Evolutionary conservation across 495 filamentous ascomycete genomes (phyloP).

Genomic region (Penicillium riverlandense): DNA sequence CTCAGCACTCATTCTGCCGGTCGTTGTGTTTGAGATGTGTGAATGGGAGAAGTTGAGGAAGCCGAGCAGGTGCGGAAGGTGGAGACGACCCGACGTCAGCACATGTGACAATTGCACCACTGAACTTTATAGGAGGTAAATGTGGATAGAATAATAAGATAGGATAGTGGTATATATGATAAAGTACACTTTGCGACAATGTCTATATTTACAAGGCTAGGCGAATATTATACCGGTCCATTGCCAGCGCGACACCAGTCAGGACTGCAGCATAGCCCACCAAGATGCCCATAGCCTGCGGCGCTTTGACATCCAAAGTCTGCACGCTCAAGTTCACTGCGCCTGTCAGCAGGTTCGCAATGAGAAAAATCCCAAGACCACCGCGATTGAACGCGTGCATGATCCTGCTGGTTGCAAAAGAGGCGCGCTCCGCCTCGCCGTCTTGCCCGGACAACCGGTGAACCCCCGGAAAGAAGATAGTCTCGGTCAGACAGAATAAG

Average conservation of each 20-base stretch:
- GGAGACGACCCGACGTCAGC: neutral
- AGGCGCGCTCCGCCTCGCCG: conserved; percentile 47
- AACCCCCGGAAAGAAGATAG: conserved; percentile 63
- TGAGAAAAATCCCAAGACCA: conserved; percentile 76
- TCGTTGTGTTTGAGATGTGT: neutral
- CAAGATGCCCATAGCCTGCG: conserved; percentile 64
- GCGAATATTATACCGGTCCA: conserved; percentile 67
- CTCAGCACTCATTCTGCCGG: conserved; percentile 16
- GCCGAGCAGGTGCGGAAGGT: neutral
- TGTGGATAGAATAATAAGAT: too few species aligned
- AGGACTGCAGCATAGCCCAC: conserved; percentile 61
- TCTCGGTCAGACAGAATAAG: conserved; percentile 70
- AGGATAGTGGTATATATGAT: too few species aligned
- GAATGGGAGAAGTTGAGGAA: too few species aligned
- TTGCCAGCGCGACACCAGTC: conserved; percentile 56
- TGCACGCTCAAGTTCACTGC: conserved; percentile 78
- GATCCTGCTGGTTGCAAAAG: conserved; percentile 69
- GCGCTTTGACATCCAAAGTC: conserved; percentile 61
- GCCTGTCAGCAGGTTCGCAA: conserved; percentile 86
- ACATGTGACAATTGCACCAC: too few species aligned
- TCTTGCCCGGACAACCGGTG: conserved; percentile 45
- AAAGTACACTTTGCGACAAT: too few species aligned
- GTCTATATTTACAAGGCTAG: conserved; percentile 48
- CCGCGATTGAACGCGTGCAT: conserved; percentile 82
- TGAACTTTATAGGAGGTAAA: too few species aligned